Percentiles rank a stretch among this genome's conserved stretches.
Evolutionary conservation across 768 basidiomycete genomes (phyloP).

Genomic region (Phylloporus scabripes): DNA sequence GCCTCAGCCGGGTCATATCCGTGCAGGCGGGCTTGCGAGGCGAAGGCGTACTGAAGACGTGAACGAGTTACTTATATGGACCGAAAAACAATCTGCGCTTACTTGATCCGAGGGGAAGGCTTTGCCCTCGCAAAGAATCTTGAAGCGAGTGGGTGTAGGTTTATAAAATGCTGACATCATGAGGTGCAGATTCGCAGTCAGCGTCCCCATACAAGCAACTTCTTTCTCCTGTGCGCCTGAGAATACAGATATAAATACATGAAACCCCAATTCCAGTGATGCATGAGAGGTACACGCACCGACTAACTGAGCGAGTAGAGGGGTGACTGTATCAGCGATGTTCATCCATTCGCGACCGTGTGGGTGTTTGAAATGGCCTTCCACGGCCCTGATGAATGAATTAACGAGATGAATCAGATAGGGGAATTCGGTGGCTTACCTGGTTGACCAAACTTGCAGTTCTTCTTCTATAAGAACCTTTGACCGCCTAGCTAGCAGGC

Average conservation of each 20-base stretch:
- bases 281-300: constrained; percentile 44
- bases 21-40: constrained; percentile 83
- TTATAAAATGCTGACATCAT: constrained; percentile 94
- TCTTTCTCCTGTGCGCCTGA: constrained; percentile 82
- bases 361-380: constrained; percentile 91
- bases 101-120: constrained; percentile 98
- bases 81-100: constrained; percentile 20
- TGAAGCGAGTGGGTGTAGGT: constrained; percentile 77
- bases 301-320: constrained; percentile 73
- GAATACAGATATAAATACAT: constrained; percentile 19
- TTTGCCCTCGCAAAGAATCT: constrained; percentile 90
- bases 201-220: constrained; percentile 91
- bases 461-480: constrained; percentile 74
- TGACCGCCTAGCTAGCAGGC: constrained; percentile 72
- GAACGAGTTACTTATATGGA: constrained; percentile 8
- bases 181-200: constrained; percentile 94
- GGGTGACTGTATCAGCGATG: constrained; percentile 66
- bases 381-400: constrained; percentile 57
- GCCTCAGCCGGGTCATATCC: constrained; percentile 68
- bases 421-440: constrained; percentile 35
- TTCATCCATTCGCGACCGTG: constrained; percentile 76
- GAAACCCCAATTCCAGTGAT: constrained; percentile 2
- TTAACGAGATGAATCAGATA: constrained; percentile 1
- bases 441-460: constrained; percentile 73
- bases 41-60: constrained; percentile 78